Evolutionary conservation across 75 land plant genomes (phyloP).

Genomic region (Chamaecyparis obtusa): DNA sequence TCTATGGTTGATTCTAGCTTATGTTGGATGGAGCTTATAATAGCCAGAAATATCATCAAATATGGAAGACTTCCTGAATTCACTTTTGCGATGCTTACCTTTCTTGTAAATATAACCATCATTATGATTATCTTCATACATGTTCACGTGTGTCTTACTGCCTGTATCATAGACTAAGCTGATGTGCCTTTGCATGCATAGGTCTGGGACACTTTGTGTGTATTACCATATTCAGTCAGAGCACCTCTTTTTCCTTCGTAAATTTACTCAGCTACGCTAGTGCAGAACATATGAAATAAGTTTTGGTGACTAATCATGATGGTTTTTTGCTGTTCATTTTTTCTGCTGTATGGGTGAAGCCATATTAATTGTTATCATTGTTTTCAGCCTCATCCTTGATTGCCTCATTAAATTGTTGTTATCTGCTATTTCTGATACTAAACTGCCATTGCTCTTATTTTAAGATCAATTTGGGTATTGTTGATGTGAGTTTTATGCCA

Average conservation of each 20-base stretch:
- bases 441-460: neutral
- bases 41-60: neutral
- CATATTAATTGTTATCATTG: neutral
- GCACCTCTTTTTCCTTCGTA: neutral
- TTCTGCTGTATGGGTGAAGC: neutral
- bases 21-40: neutral
- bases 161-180: neutral
- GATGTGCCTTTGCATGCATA: neutral
- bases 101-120: neutral
- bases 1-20: neutral
- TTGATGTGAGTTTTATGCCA: too few species aligned
- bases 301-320: neutral
- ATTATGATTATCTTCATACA: too few species aligned
- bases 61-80: neutral
- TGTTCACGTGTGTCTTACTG: neutral
- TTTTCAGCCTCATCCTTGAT: neutral
- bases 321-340: neutral
- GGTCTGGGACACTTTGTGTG: neutral
- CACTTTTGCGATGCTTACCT: neutral
- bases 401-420: neutral
- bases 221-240: neutral
- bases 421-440: neutral
- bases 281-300: neutral
- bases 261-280: neutral
- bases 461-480: too few species aligned